Conservation (phyloP, 1,139 yeast species). For the Sugiyamaella neomexicana region DNA sequence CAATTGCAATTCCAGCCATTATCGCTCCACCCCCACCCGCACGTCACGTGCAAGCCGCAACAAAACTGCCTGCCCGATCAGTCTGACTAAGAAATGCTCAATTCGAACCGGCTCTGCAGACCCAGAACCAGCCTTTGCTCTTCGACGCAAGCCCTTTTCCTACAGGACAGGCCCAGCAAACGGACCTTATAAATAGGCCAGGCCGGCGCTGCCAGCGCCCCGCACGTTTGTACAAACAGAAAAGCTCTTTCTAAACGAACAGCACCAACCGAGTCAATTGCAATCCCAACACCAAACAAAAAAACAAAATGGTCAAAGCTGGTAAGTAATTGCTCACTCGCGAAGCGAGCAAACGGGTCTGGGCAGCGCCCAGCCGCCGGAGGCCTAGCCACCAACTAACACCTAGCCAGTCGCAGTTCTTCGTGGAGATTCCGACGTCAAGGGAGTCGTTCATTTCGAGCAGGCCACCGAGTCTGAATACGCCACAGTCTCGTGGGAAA, state of each 20-base stretch:
- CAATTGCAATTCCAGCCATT: too few species aligned
- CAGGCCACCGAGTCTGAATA: conserved; percentile 77
- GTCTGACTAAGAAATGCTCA: conserved; percentile 11
- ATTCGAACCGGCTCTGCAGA: neutral
- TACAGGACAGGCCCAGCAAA: neutral
- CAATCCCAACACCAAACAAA: too few species aligned
- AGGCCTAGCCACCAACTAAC: neutral
- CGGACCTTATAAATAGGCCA: conserved; percentile 1
- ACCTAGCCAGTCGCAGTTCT: conserved; percentile 73
- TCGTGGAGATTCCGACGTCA: conserved; percentile 89
- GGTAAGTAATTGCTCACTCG: conserved; percentile 35
- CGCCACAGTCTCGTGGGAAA: conserved; percentile 84
- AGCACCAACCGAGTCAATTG: neutral
- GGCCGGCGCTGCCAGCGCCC: neutral
- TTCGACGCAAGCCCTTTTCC: neutral
- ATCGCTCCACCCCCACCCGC: too few species aligned
- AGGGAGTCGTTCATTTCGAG: conserved; percentile 83
- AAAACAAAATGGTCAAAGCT: conserved; percentile 38
- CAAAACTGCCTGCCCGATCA: neutral
- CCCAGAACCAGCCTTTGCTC: neutral
- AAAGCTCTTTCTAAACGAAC: neutral
- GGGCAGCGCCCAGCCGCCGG: too few species aligned
- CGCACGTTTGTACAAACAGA: conserved; percentile 7
- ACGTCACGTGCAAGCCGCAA: conserved; percentile 9
- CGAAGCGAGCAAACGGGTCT: too few species aligned